Conservation (phyloP, 2,329 filamentous ascomycete species). For the Penicillium aurantiogriseum region DNA sequence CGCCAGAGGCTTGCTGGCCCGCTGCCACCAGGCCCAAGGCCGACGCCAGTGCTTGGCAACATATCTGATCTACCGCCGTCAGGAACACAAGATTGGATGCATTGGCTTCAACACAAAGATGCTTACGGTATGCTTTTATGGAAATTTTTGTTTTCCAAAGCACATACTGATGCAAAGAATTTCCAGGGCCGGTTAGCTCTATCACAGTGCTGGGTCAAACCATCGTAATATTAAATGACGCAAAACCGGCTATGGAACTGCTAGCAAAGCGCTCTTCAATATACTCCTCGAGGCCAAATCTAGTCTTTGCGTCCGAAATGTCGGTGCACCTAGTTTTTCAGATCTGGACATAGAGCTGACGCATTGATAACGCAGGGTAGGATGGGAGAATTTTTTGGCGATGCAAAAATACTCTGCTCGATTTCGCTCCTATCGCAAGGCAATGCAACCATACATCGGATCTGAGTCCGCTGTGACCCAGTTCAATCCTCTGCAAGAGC, state of each 20-base stretch:
- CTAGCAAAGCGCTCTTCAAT: constrained; percentile 34
- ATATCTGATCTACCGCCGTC: constrained; percentile 48
- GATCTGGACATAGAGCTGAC: not conserved
- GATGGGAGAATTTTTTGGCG: constrained; percentile 41
- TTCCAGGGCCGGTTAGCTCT: constrained; percentile 38
- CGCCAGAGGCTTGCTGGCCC: constrained; percentile 13
- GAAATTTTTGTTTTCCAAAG: not conserved
- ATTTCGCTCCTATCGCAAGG: constrained; percentile 47
- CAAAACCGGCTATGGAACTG: constrained; percentile 33
- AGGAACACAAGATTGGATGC: constrained; percentile 40
- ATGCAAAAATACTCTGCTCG: constrained; percentile 39
- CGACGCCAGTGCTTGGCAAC: constrained; percentile 52
- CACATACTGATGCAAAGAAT: not conserved
- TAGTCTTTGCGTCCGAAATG: constrained; percentile 39
- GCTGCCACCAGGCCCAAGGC: constrained; percentile 53
- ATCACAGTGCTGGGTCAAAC: constrained; percentile 39
- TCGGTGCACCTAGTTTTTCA: constrained; percentile 19
- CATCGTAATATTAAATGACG: constrained; percentile 39
- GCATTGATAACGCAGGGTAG: constrained; percentile 29
- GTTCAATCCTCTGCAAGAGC: constrained; percentile 46
- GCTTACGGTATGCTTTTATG: constrained; percentile 32
- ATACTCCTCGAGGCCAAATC: constrained; percentile 33
- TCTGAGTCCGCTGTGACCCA: constrained; percentile 40
- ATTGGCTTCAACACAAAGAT: constrained; percentile 48
- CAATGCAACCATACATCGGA: constrained; percentile 48